Percentiles rank a stretch among this genome's conserved stretches.
These are phyloP conservation scores for Cadophora gregata DNA, from an alignment of 2,329 filamentous ascomycete genomes.

Conservation along the genomic window DNA sequence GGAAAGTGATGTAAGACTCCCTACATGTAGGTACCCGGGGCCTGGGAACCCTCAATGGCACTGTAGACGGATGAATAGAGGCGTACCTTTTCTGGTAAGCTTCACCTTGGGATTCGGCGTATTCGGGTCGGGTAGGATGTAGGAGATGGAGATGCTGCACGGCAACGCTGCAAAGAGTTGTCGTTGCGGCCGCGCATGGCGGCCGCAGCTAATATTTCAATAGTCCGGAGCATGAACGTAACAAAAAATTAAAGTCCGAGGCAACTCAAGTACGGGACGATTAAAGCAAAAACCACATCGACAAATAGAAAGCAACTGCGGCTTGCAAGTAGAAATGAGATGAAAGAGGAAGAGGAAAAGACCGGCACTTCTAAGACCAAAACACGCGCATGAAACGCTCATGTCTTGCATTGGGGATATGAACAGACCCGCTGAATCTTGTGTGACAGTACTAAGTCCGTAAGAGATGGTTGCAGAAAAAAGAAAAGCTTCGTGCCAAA, in stretches of 20 bases:
- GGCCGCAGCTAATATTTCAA: background rate
- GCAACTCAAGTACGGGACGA: background rate
- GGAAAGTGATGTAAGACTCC: background rate
- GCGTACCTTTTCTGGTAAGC: background rate
- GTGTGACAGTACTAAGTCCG: too few relatives aligned
- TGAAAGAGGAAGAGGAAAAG: background rate
- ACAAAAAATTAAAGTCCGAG: background rate
- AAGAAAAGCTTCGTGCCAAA: background rate
- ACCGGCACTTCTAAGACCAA: background rate
- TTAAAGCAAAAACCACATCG: background rate
- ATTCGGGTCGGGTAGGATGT: background rate
- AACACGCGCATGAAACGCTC: background rate
- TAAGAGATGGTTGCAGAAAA: background rate
- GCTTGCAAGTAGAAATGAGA: background rate
- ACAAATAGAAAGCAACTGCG: background rate
- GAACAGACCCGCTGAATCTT: background rate
- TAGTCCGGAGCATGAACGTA: background rate
- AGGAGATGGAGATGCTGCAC: constrained; percentile 10
- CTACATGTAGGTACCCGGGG: too few relatives aligned
- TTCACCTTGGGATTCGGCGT: background rate
- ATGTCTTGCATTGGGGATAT: constrained; percentile 4
- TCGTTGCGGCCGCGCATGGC: background rate
- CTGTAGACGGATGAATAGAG: background rate
- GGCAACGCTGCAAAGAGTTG: background rate
- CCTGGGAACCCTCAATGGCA: background rate